Base-by-base conservation (phyloP, 2,329 filamentous ascomycete species). In the Tolypocladium cylindrosporum region DNA sequence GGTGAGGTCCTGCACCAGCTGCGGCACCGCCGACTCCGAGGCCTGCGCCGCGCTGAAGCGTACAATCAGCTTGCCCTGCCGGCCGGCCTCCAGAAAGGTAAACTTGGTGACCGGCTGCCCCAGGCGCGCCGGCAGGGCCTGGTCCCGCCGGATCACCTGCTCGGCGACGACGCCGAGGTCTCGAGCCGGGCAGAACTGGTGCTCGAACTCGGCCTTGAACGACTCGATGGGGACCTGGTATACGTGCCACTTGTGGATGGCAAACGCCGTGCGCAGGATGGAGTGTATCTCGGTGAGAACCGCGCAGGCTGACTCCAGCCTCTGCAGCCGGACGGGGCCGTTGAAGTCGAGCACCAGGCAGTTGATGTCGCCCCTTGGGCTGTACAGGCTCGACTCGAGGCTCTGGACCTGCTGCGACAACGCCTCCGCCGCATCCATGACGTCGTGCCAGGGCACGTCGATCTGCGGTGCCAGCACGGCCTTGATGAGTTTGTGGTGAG, bases 191-290 rank as follows among this genome's bases (percentile, higher is more conserved):
- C 74, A 78, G 16, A 72, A 66, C n/a, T 74, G 67, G 3, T 72
- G 72, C 58, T 73, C 68, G 60, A 81, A 81, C 1, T 77, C 72
- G 1, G 77, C 71, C 2, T 66, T 68, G 62, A 73, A 75, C 2
- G 72, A 71, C 54, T 73, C 73, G 41, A 80, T 65, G 40, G 77
- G 74, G 0, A 78, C 77, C 64, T 82, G 79, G 62, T 77, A 80
- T 0, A 81, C 69, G 2, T 71, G 72, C 8, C 77, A 72, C 13
- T 75, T 72, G 53, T 80, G 73, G 0, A 73, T 67, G 2, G 79
- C 71, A 57, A 85, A 85, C 0, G 77, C 75, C 0, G 83, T 83
- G 27, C 81, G 77, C 9, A 86, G 72, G 36, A 81, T 79, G 0
- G 78, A 75, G 48, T 82, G 79, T 41, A 78, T 70, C 40, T 68